Base-by-base conservation (phyloP, 2,329 filamentous ascomycete genomes). In the Epicoccum sorghinum region DNA sequence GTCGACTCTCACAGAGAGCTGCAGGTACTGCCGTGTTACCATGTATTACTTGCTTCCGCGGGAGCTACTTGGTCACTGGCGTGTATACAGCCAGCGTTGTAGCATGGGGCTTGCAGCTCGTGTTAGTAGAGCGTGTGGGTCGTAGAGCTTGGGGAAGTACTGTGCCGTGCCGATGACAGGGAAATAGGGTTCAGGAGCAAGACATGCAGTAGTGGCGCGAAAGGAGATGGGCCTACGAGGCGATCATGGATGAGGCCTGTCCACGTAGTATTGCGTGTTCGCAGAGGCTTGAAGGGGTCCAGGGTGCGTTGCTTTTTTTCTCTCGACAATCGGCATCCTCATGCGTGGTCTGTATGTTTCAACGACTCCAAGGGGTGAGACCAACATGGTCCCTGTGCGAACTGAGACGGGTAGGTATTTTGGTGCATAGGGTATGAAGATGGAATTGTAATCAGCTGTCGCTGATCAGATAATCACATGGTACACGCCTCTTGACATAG, bases 81-180 rank as follows among this genome's bases (percentile, higher is more conserved):
- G 45, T 48, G 52, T 55, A 55, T 50, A 47, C 52, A 42, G 7
- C 5, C 29, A 41, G 36, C 49, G 23, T 13, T 50, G 22, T 36
- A 55, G 47, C 47, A 55, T 55, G 52, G 52, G 18, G 41, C 37
- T 46, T 55, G 47, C 52, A 55, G 52, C 52, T 55, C 52, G 46
- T 55, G 46, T 55, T 25, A 35, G 40, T 44, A 54, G 37, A 14
- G 29, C 33, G 6, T 29, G 27, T 6, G 27, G 18, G 18, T 18
- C 18, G 9, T 29, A 29, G 27, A 29, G 27, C 6, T 30, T 44
- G 40, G 52, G 45, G 45, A 54, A 49, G 40, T 39, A 41, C 29
- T 35, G n/a, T 50, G 38, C 52, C 36, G 52, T 55, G 41, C 52
- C 52, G 52, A 32, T 4, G 14, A 24, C 52, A 50, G 42, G 52